Conservation (phyloP, 257 asterid species). For the Ajuga chamaepitys region DNA sequence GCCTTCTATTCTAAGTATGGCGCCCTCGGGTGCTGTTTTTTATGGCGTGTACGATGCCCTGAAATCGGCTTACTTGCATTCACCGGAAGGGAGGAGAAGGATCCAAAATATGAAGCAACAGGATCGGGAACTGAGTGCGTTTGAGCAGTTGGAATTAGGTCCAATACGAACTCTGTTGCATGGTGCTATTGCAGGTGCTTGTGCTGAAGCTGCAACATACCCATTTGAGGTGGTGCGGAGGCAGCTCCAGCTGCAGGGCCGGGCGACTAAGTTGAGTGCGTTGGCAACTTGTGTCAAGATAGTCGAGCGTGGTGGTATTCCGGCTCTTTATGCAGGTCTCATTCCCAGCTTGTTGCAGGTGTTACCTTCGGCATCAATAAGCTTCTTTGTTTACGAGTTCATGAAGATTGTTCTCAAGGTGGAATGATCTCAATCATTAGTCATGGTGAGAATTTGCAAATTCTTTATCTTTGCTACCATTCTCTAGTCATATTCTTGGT, state of each 20-base stretch:
- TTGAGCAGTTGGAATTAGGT: slow-evolving; percentile 88
- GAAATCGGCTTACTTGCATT: slow-evolving; percentile 58
- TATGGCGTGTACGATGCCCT: slow-evolving; percentile 52
- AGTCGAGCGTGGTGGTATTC: slow-evolving; percentile 82
- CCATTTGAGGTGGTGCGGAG: slow-evolving; percentile 95
- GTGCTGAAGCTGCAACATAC: slow-evolving; percentile 93
- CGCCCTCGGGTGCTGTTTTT: slow-evolving; percentile 66
- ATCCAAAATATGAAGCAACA: slow-evolving; percentile 55
- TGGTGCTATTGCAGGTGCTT: slow-evolving; percentile 97
- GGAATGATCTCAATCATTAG: slow-evolving; percentile 33
- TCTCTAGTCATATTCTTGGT: too few species aligned
- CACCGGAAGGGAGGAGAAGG: slow-evolving; percentile 81
- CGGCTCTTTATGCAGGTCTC: slow-evolving; percentile 91
- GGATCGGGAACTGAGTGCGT: slow-evolving; percentile 61
- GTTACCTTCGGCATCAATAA: slow-evolving; percentile 91
- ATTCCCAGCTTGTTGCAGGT: slow-evolving; percentile 93
- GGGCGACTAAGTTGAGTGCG: slow-evolving; percentile 61
- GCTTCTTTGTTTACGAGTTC: slow-evolving; percentile 90
- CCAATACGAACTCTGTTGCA: slow-evolving; percentile 80
- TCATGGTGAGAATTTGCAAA: too few species aligned
- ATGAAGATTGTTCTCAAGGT: slow-evolving; percentile 88
- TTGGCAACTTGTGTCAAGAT: slow-evolving; percentile 57
- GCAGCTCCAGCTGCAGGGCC: slow-evolving; percentile 90
- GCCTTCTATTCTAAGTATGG: slow-evolving; percentile 58
- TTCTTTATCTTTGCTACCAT: too few species aligned